Percentiles rank a stretch among this genome's conserved stretches.
phyloP scores from a whole-genome alignment of 2,329 filamentous ascomycete genomes.

The Rhinocladiella similis region DNA sequence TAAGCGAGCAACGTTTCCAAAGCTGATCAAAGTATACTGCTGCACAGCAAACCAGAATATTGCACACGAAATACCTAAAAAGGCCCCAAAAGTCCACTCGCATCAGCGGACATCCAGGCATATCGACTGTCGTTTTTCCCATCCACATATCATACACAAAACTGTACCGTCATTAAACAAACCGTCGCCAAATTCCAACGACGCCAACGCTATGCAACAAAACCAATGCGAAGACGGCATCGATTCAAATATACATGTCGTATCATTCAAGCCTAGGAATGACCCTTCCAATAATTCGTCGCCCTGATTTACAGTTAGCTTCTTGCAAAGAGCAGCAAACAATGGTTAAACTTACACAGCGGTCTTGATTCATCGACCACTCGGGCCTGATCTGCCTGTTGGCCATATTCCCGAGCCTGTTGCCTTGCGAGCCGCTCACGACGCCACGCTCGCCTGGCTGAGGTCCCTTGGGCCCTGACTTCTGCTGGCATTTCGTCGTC shows the following conservation, averaged over 20 bases:
- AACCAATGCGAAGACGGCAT: not conserved
- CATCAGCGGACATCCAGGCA: not conserved
- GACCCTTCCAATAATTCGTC: conserved; percentile 20
- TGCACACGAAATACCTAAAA: not conserved
- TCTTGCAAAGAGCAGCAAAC: not conserved
- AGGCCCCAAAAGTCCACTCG: not conserved
- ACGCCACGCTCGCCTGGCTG: conserved; percentile 28
- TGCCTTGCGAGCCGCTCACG: conserved; percentile 25
- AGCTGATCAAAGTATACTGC: too few relatives aligned
- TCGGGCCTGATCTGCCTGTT: conserved; percentile 22
- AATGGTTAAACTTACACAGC: conserved; percentile 19
- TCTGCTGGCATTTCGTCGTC: conserved; percentile 26
- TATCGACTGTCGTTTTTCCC: not conserved
- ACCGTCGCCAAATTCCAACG: not conserved
- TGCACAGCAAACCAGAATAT: not conserved
- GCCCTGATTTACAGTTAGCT: conserved; percentile 16
- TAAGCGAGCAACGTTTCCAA: too few relatives aligned
- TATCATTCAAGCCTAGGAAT: conserved; percentile 19
- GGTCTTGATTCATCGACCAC: conserved; percentile 20
- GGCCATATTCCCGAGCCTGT: conserved; percentile 22
- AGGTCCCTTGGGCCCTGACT: conserved; percentile 23
- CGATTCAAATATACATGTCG: not conserved
- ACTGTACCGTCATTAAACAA: not conserved
- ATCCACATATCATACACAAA: conserved; percentile 10
- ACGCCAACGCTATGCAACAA: conserved; percentile 21